Conservation (phyloP, 2,329 filamentous ascomycete species). For the Gnomoniopsis sp. region DNA sequence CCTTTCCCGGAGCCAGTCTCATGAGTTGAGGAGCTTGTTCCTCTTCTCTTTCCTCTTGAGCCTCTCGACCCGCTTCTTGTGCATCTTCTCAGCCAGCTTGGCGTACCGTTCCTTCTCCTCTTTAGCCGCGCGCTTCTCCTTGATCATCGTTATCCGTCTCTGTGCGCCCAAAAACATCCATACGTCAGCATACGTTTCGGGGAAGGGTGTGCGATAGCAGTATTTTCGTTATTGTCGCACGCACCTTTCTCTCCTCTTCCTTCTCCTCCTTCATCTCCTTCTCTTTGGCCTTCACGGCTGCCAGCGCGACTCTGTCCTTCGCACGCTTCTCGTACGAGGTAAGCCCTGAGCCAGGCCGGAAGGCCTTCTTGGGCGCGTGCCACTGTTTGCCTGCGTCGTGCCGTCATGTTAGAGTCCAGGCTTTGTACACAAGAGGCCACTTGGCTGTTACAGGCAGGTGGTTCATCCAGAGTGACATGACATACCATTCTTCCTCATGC, state of each 20-base stretch:
- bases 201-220: constrained; percentile 3
- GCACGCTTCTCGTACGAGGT: constrained; percentile 75
- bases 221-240: constrained; percentile 22
- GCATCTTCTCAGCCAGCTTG: constrained; percentile 97
- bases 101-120: constrained; percentile 91
- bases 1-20: constrained; percentile 25
- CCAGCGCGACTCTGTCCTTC: constrained; percentile 64
- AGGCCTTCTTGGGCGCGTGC: constrained; percentile 79
- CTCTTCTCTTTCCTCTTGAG: constrained; percentile 95
- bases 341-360: constrained; percentile 75
- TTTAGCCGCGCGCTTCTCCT: constrained; percentile 82
- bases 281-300: constrained; percentile 86
- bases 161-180: constrained; percentile 32
- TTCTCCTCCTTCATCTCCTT: constrained; percentile 96
- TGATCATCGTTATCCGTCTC: constrained; percentile 75
- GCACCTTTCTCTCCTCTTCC: constrained; percentile 79
- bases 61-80: constrained; percentile 88
- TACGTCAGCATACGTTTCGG: constrained; percentile 14
- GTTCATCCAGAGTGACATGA: constrained; percentile 2
- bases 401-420: constrained; percentile 1
- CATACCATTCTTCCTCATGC: constrained; percentile 82
- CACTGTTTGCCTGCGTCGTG: constrained; percentile 81
- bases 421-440: background rate
- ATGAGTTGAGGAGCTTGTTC: constrained; percentile 76
- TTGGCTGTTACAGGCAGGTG: background rate